Percentiles rank a stretch among this genome's conserved stretches.
Evolutionary conservation across 2,329 filamentous ascomycete genomes (phyloP).

Genomic region (Fonsecaea multimorphosa): DNA sequence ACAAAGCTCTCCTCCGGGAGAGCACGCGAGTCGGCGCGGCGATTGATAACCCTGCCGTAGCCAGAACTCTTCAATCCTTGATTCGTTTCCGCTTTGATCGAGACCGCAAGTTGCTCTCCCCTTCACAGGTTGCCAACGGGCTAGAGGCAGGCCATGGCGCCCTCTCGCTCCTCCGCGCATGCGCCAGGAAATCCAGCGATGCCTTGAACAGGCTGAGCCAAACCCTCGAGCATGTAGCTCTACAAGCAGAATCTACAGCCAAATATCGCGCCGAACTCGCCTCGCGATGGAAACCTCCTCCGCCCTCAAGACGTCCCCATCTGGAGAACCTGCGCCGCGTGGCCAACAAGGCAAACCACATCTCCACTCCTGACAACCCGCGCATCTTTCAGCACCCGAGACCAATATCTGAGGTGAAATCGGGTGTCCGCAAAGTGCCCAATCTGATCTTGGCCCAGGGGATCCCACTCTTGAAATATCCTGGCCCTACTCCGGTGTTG

Average conservation of each 20-base stretch:
- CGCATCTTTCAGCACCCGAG: slow-evolving; percentile 34
- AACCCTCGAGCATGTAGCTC: slow-evolving; percentile 24
- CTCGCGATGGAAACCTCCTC: slow-evolving; percentile 25
- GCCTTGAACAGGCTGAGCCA: slow-evolving; percentile 24
- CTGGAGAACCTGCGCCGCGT: slow-evolving; percentile 26
- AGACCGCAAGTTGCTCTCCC: slow-evolving; percentile 49
- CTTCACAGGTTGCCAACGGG: slow-evolving; percentile 47
- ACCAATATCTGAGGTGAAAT: slow-evolving; percentile 28
- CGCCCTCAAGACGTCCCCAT: slow-evolving; percentile 5
- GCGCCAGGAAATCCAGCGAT: slow-evolving; percentile 15
- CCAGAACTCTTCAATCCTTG: slow-evolving; percentile 40
- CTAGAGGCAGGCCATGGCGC: slow-evolving; percentile 52
- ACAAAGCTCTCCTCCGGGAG: slow-evolving; percentile 53
- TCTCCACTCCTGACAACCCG: slow-evolving; percentile 19
- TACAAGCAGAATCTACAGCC: slow-evolving; percentile 19
- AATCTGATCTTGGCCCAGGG: slow-evolving; percentile 49
- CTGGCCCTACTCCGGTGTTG: slow-evolving; percentile 52
- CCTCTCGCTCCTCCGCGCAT: slow-evolving; percentile 28
- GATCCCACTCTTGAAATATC: slow-evolving; percentile 52
- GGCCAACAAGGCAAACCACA: slow-evolving; percentile 19
- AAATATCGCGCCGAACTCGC: slow-evolving; percentile 15
- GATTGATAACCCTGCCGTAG: slow-evolving; percentile 31
- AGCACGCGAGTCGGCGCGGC: slow-evolving; percentile 44
- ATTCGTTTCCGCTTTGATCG: slow-evolving; percentile 48
- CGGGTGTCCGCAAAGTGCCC: slow-evolving; percentile 49